Conservation (phyloP, 176 grass and related monocot genomes). For the Eremochloa ophiuroides region DNA sequence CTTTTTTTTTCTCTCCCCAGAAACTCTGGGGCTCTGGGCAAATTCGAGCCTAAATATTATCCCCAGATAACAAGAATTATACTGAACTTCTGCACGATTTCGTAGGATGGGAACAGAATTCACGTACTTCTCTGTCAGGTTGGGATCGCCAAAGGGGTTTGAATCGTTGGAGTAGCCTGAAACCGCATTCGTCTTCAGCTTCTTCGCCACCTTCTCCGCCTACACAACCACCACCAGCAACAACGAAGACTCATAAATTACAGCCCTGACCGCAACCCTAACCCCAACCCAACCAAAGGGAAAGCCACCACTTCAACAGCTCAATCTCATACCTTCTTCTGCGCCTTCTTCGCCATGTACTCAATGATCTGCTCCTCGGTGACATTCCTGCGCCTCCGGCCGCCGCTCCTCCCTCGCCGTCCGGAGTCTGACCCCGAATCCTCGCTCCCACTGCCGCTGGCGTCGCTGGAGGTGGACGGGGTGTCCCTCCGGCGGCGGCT, state of each 20-base stretch:
- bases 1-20: too few species aligned
- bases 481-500: conserved; percentile 38
- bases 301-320: neutral
- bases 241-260: conserved; percentile 1
- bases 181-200: conserved; percentile 77
- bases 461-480: conserved; percentile 40
- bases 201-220: conserved; percentile 92
- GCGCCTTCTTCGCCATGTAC: conserved; percentile 86
- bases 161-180: conserved; percentile 88
- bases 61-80: neutral
- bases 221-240: conserved; percentile 7
- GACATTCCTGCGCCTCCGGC: conserved; percentile 40
- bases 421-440: conserved; percentile 49
- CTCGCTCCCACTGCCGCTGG: conserved; percentile 35
- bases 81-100: neutral
- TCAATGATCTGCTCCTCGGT: conserved; percentile 86
- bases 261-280: neutral
- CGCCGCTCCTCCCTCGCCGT: neutral
- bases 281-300: neutral
- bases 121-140: conserved; percentile 79
- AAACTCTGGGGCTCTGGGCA: neutral
- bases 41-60: conserved; percentile 4
- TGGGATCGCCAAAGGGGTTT: conserved; percentile 86
- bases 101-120: neutral
- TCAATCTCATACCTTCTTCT: conserved; percentile 61